These are phyloP conservation scores for Vickermania spadyakhi DNA, from an alignment of 208 protist genomes.

Conservation along the genomic window DNA sequence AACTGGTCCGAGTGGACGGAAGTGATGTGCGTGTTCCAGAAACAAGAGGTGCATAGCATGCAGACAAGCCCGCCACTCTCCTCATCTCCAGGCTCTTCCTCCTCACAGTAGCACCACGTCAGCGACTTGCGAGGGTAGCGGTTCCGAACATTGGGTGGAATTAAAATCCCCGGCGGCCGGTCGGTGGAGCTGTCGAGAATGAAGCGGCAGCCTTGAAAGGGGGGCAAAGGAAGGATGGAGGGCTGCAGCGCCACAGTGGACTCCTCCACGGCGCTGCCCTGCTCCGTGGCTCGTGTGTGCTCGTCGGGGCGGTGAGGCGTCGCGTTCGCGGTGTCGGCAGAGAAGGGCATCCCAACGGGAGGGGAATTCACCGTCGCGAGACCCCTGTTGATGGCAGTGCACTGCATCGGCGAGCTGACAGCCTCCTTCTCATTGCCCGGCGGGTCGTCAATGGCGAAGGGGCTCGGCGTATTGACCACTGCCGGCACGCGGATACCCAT, in stretches of 20 bases:
- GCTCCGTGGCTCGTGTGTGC: not conserved
- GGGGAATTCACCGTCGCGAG: too few relatives aligned
- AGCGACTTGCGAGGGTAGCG: conserved; percentile 59
- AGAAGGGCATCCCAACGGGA: not conserved
- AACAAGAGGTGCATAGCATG: conserved; percentile 70
- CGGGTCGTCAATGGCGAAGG: conserved; percentile 16
- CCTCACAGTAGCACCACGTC: conserved; percentile 78
- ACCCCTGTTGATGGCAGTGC: not conserved
- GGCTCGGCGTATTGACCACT: conserved; percentile 16
- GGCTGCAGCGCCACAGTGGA: not conserved
- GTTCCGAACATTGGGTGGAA: conserved; percentile 59
- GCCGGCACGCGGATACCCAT: conserved; percentile 23
- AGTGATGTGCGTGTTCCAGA: conserved; percentile 72
- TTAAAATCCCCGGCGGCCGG: conserved; percentile 25
- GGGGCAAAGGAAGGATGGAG: conserved; percentile 9
- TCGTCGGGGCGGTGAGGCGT: not conserved
- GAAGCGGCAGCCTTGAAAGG: conserved; percentile 47
- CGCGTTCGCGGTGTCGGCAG: not conserved
- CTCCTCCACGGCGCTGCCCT: not conserved
- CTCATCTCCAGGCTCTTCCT: conserved; percentile 38
- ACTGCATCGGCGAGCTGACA: conserved; percentile 3
- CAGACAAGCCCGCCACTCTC: conserved; percentile 63
- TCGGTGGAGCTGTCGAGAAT: conserved; percentile 56
- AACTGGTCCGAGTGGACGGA: conserved; percentile 36
- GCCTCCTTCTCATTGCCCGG: conserved; percentile 5